Base-by-base conservation (phyloP, 768 basidiomycete genomes). In the Royoungia palumana region DNA sequence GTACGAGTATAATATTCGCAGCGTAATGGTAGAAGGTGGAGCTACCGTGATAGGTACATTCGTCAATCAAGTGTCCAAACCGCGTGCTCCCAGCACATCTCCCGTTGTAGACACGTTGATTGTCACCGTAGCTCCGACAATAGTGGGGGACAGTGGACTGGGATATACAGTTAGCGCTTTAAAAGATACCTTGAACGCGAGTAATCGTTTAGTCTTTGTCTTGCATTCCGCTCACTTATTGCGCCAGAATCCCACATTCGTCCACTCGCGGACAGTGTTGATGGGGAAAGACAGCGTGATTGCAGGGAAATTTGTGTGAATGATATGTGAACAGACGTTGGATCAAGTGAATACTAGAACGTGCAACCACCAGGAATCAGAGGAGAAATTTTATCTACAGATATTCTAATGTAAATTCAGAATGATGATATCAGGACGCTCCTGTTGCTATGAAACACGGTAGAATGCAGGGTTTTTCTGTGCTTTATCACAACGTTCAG, bases 11-110 rank as follows among this genome's bases (percentile, higher is more conserved):
- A 82, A 80, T 4, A 73, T 95, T 52, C 68, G 69, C 11, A 85
- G 83, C 11, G 71, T 97, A 46, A 99, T 99, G 95, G 89, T 97
- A 6, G 96, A 99, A 71, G 96, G 96, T 44, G 96, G 96, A 14
- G 87, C 91, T 9, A 70, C 71, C 9, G 75, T 99, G 54, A 92
- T 99, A 48, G 72, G 76, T 6, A 82, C 88, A 1, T 68, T 68
- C 47, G 50, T 59, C 24, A 24, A 48, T 19, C 50, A 46, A 21
- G 49, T 45, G 19, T 55, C 53, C 8, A 50, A 46, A 42, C 39
- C 52, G 28, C 41, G 41, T 14, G 9, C 8, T 39, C 28, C 50
- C 16, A 35, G 43, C 21, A 51, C 53, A 37, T 45, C 53, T 13
- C 60, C 63, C 24, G 51, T 79, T 12, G 75, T 95, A 6, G 89